Conservation (phyloP, 2,329 filamentous ascomycete genomes). For the Knufia fluminis region DNA sequence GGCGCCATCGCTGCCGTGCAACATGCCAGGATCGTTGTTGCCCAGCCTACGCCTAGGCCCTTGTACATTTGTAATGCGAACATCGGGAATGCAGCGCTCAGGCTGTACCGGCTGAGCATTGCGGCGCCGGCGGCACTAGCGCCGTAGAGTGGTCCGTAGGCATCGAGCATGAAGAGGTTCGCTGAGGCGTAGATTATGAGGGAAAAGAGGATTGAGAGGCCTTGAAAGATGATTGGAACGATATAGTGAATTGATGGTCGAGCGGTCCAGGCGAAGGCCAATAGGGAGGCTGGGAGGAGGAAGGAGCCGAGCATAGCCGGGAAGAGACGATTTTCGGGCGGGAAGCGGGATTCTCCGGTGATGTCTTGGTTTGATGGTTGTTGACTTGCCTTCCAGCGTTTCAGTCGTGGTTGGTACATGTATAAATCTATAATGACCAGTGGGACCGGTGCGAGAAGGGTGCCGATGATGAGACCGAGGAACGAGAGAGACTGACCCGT, state of each 20-base stretch:
- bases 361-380: not conserved
- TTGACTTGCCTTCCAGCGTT: slow-evolving; percentile 27
- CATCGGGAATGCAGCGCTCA: slow-evolving; percentile 30
- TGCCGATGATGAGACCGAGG: slow-evolving; percentile 18
- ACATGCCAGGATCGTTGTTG: slow-evolving; percentile 32
- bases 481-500: slow-evolving; percentile 19
- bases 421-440: slow-evolving; percentile 17
- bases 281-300: slow-evolving; percentile 46
- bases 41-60: slow-evolving; percentile 33
- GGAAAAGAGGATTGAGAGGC: slow-evolving; percentile 22
- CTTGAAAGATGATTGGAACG: slow-evolving; percentile 25
- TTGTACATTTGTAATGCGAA: slow-evolving; percentile 35
- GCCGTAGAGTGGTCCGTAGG: slow-evolving; percentile 33
- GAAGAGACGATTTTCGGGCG: slow-evolving; percentile 24
- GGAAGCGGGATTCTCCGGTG: slow-evolving; percentile 10
- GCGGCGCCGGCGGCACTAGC: slow-evolving; percentile 28
- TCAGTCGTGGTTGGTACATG: slow-evolving; percentile 34
- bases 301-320: slow-evolving; percentile 24
- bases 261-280: slow-evolving; percentile 61
- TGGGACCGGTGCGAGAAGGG: slow-evolving; percentile 14
- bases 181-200: slow-evolving; percentile 29
- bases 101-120: slow-evolving; percentile 24
- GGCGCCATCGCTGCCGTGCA: slow-evolving; percentile 29
- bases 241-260: slow-evolving; percentile 26
- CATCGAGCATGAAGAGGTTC: slow-evolving; percentile 34